phyloP scores from a whole-genome alignment of 805 yeast genomes.

The Barnettozyma pratensis region DNA sequence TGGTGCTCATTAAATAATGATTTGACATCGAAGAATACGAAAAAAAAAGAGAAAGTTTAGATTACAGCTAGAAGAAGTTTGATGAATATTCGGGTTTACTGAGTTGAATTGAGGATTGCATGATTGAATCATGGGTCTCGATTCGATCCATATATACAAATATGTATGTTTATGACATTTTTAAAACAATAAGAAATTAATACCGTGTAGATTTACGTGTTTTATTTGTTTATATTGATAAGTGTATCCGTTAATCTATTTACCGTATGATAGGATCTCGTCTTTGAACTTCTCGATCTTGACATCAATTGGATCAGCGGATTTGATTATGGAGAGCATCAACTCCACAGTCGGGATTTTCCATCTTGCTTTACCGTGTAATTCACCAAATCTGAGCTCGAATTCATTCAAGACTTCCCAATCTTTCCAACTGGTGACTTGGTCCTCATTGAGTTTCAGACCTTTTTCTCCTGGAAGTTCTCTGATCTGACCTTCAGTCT shows the following conservation, averaged over 20 bases:
- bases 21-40: background rate
- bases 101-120: background rate
- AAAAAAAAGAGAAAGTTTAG: background rate
- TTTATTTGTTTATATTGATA: background rate
- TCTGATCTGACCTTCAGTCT: constrained; percentile 7
- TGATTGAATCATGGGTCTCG: constrained; percentile 2
- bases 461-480: constrained; percentile 29
- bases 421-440: constrained; percentile 53
- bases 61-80: background rate
- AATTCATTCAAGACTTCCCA: constrained; percentile 56
- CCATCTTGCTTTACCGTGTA: constrained; percentile 47
- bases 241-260: background rate
- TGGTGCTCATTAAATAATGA: constrained; percentile 35
- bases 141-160: background rate
- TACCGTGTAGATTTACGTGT: too few species aligned
- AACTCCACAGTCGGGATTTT: constrained; percentile 46
- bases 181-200: background rate
- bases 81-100: constrained; percentile 4
- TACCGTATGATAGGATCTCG: background rate
- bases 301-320: background rate
- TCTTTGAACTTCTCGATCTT: constrained; percentile 2
- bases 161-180: background rate
- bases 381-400: constrained; percentile 47
- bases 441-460: constrained; percentile 16
- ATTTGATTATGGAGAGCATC: constrained; percentile 39